Evolutionary conservation across 2,329 filamentous ascomycete species (phyloP), one percentile per base, ranked within the genome.

Genomic region (Claviceps sp.): DNA sequence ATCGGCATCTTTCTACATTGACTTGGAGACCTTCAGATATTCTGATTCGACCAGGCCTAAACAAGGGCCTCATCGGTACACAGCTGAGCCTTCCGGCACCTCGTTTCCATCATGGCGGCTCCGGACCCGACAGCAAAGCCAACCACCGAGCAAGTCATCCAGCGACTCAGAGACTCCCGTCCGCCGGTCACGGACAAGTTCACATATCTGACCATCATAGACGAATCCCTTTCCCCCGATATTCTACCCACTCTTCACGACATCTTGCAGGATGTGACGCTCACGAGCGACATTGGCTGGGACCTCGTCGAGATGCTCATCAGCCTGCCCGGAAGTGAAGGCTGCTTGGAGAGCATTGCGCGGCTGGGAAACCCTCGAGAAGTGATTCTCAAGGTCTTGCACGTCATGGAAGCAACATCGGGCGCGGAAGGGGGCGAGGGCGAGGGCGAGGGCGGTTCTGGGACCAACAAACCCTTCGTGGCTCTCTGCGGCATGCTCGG

Each of bases 281-380:
- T 90, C 52, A 87, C 85, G 2, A 78, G 78, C 55, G 84, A 88
- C 52, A 89, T 91, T 60, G 87, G 87, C 48, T 93, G 87, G 87
- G 87, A 93, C 64, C 70, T 91, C 50, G 83, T 93, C 22, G 83
- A 86, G 62, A 79, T 88, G 61, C 76, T 93, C 4, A 73, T 89
- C 24, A 74, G 80, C 39, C 69, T 89, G 5, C 74, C 85, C 1
- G 80, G 76, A 13, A 84, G 82, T n/a, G 81, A 85, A 58, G 67
- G 74, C 47, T 89, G 87, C 62, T 73, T 91, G 16, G 78, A 84
- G 62, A 85, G 83, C 34, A 82, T 91, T 50, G 87, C 87, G 37
- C 78, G 82, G 24, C 73, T 89, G 41, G 87, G 87, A 49, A 93
- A 91, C 62, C 87, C 87, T 1, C 75, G 87, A 49, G 87, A 93